Conservation (phyloP, 2,329 filamentous ascomycete species). For the Rhinocladiella similis region DNA sequence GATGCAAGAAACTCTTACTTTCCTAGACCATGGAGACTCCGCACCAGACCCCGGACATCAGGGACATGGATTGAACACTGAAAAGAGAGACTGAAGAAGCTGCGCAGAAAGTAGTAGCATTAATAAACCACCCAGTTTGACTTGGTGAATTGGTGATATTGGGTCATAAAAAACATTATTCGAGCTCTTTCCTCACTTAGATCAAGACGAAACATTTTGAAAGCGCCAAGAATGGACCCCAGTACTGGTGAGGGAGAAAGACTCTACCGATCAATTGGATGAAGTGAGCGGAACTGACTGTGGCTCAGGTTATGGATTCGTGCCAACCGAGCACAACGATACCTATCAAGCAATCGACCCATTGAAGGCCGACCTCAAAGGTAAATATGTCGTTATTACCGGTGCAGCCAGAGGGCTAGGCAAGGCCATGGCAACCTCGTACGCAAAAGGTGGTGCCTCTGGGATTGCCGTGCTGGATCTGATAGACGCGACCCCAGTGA, state of each 20-base stretch:
- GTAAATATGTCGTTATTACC: conserved; percentile 38
- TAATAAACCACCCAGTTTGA: too few species aligned
- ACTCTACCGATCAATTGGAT: neutral
- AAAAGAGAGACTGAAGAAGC: too few species aligned
- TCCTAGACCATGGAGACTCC: too few species aligned
- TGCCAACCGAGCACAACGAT: conserved; percentile 39
- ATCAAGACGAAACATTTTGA: neutral
- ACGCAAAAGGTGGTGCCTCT: conserved; percentile 37
- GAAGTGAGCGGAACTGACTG: neutral
- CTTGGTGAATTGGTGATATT: too few species aligned
- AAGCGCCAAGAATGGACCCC: neutral
- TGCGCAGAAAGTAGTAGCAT: too few species aligned
- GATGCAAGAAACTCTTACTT: too few species aligned
- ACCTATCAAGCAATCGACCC: conserved; percentile 56
- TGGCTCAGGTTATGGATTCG: conserved; percentile 10
- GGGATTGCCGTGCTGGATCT: conserved; percentile 56
- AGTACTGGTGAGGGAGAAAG: neutral
- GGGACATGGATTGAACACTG: too few species aligned
- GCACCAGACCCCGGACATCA: too few species aligned
- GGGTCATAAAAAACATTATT: too few species aligned
- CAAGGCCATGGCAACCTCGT: conserved; percentile 35
- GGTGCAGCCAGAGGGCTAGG: conserved; percentile 40
- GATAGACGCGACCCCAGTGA: conserved; percentile 42
- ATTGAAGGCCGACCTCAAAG: conserved; percentile 32
- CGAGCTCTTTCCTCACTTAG: too few species aligned